These are phyloP conservation scores for Penicillium brevicompactum DNA, from an alignment of 2,329 filamentous ascomycete species.

Conservation along the genomic window DNA sequence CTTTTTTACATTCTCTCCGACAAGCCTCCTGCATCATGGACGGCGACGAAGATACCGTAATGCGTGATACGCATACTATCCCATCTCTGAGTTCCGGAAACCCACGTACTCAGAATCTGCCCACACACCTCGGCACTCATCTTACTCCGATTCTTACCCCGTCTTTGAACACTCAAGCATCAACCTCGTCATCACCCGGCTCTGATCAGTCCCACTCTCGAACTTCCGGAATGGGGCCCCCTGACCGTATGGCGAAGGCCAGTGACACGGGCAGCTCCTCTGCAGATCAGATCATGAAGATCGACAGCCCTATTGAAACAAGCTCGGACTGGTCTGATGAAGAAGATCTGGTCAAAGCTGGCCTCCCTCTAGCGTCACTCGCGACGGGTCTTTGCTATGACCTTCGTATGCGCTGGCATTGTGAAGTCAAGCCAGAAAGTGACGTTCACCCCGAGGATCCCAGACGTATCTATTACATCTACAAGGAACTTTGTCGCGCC, in stretches of 20 bases:
- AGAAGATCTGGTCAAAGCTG: slow-evolving; percentile 39
- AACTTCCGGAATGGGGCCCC: slow-evolving; percentile 17
- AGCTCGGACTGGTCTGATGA: slow-evolving; percentile 47
- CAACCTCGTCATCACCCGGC: slow-evolving; percentile 13
- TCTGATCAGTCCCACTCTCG: slow-evolving; percentile 13
- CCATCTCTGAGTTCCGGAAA: slow-evolving; percentile 18
- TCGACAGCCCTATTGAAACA: slow-evolving; percentile 40
- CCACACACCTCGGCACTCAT: slow-evolving; percentile 21
- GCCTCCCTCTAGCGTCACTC: slow-evolving; percentile 52
- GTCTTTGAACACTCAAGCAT: slow-evolving; percentile 15
- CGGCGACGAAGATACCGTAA: slow-evolving; percentile 44
- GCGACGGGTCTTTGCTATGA: slow-evolving; percentile 86
- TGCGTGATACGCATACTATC: slow-evolving; percentile 33
- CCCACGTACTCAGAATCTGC: slow-evolving; percentile 17
- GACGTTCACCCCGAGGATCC: slow-evolving; percentile 95
- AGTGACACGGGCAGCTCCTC: slow-evolving; percentile 28
- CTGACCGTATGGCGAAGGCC: slow-evolving; percentile 27
- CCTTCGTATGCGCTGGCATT: slow-evolving; percentile 91
- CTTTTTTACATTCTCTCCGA: not conserved
- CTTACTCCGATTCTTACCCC: slow-evolving; percentile 26
- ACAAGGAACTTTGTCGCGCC: slow-evolving; percentile 79
- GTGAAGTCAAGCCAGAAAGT: slow-evolving; percentile 69
- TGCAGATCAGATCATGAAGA: slow-evolving; percentile 20
- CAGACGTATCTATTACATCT: slow-evolving; percentile 87
- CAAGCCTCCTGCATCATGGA: slow-evolving; percentile 27